Base-by-base conservation (phyloP, 306 rosid species). In the Castanea sativa region DNA sequence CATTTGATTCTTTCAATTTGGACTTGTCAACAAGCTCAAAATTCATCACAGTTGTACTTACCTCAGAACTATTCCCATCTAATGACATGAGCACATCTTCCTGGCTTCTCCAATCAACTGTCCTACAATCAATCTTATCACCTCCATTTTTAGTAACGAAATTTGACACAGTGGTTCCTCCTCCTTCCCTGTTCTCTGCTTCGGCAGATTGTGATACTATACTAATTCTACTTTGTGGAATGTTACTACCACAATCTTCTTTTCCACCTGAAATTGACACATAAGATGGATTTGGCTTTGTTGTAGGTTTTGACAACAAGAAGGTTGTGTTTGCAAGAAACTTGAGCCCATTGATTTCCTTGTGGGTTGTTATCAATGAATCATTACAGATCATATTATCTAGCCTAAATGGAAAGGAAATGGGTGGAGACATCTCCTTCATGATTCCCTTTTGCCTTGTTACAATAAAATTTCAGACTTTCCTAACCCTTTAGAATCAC, bases 371-470 rank as follows among this genome's bases (percentile, higher is more conserved):
- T 73, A 88, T 92, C 21, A 87, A 77, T 68, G 94, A 73, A 23
- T 91, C 97, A 29, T 89, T 89, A 80, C 83, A 87, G 69, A 87
- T 88, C 86, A 88, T 82, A 72, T 75, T 91, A 5, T 90, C 90
- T 71, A 87, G 82, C 84, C 90, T 86, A 82, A 79, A 90, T 73
- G 95, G 93, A 41, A 90, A 91, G 43, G 93, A 86, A 85, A 89
- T 87, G 41, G 89, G 73, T 0, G 89, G 86, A 85, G 95, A 77
- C 77, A 86, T 74, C 80, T 92, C 90, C 77, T 90, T 90, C 94
- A 90, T 92, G 7, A 60, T 73, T 71, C 76, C 77, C 65, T 83
- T 79, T 82, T 78, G 77, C 87, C 79, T 78, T 74, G 70, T 73
- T 82, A 82, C 85, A 88, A 80, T 56, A 77, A 58, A 72, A 76